Percentiles rank a stretch among this genome's conserved stretches.
phyloP scores from a whole-genome alignment of 2,329 filamentous ascomycete genomes.

The Colletotrichum navitas region DNA sequence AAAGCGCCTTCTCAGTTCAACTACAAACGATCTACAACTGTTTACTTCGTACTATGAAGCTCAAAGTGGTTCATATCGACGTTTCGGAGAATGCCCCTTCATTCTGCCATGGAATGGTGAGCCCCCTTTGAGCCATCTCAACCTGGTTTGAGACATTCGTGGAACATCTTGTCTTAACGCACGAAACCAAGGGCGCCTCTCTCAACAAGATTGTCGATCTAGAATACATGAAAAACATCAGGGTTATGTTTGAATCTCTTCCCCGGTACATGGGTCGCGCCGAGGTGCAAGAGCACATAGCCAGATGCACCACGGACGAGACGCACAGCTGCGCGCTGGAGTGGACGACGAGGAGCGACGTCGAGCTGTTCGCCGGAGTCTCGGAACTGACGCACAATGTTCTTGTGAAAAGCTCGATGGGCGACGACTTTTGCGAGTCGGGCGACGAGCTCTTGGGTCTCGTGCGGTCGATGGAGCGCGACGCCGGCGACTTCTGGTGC shows the following conservation, averaged over 20 bases:
- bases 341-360: conserved; percentile 27
- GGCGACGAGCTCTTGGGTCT: conserved; percentile 39
- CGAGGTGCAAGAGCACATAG: conserved; percentile 28
- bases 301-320: conserved; percentile 40
- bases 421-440: conserved; percentile 43
- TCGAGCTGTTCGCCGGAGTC: conserved; percentile 38
- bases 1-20: conserved; percentile 35
- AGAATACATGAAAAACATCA: conserved; percentile 39
- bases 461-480: conserved; percentile 39
- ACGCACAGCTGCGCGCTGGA: conserved; percentile 39
- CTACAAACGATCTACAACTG: conserved; percentile 35
- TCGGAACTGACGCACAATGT: conserved; percentile 41
- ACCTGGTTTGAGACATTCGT: conserved; percentile 30
- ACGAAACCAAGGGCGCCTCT: conserved; percentile 31
- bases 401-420: conserved; percentile 40
- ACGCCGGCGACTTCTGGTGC: conserved; percentile 32
- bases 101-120: conserved; percentile 40
- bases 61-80: conserved; percentile 38
- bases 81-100: conserved; percentile 41
- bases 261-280: conserved; percentile 36
- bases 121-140: conserved; percentile 22
- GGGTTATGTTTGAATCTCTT: conserved; percentile 30
- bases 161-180: conserved; percentile 15
- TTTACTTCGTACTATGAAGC: conserved; percentile 30
- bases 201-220: conserved; percentile 42